Evolutionary conservation across 1,139 yeast genomes (phyloP).

Genomic region (Kodamaea sp.): DNA sequence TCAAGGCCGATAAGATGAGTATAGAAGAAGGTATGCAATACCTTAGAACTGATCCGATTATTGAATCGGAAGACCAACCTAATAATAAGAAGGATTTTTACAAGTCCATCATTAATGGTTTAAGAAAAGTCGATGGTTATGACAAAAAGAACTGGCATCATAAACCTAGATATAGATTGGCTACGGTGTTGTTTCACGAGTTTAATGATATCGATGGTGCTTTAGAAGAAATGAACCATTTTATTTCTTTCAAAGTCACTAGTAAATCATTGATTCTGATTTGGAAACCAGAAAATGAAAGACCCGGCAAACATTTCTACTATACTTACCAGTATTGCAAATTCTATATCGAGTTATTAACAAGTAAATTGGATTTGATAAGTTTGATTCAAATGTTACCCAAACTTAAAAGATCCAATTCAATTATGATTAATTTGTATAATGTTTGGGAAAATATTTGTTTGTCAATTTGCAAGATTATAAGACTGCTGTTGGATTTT

Average conservation of each 20-base stretch:
- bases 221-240: slow-evolving; percentile 55
- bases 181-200: slow-evolving; percentile 57
- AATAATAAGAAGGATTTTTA: slow-evolving; percentile 25
- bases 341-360: slow-evolving; percentile 58
- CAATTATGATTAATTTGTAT: slow-evolving; percentile 64
- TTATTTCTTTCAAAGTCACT: slow-evolving; percentile 64
- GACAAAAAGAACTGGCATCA: slow-evolving; percentile 95
- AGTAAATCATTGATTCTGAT: slow-evolving; percentile 75
- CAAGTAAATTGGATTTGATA: slow-evolving; percentile 52
- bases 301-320: slow-evolving; percentile 90
- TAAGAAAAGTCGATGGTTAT: slow-evolving; percentile 39
- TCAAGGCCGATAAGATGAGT: slow-evolving; percentile 31
- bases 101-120: slow-evolving; percentile 22
- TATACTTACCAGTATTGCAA: slow-evolving; percentile 69
- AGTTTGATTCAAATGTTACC: slow-evolving; percentile 59
- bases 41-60: slow-evolving; percentile 35
- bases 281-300: slow-evolving; percentile 90
- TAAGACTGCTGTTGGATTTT: slow-evolving; percentile 38
- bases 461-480: slow-evolving; percentile 45
- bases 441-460: slow-evolving; percentile 64
- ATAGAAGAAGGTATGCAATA: slow-evolving; percentile 34
- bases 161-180: slow-evolving; percentile 72
- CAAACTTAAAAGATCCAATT: slow-evolving; percentile 69
- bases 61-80: slow-evolving; percentile 9
- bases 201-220: slow-evolving; percentile 54